These are phyloP conservation scores for Mycena rebaudengoi DNA, from an alignment of 768 basidiomycete genomes.

Conservation along the genomic window DNA sequence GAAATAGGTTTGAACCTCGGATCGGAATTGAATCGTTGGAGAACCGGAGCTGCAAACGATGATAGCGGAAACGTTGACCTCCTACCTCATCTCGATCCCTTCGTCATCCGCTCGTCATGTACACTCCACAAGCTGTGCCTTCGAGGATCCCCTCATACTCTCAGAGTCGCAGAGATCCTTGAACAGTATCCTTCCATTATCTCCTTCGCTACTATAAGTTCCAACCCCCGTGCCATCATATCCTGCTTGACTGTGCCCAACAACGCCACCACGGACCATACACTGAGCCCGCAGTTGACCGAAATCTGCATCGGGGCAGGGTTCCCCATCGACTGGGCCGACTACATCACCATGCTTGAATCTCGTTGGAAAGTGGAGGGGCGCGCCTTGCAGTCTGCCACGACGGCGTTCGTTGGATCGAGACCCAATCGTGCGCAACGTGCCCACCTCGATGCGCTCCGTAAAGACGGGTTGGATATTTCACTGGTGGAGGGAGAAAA, in stretches of 20 bases:
- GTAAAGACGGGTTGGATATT: neutral
- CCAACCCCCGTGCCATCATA: neutral
- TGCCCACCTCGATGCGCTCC: neutral
- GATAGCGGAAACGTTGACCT: neutral
- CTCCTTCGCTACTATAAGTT: neutral
- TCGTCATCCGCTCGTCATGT: neutral
- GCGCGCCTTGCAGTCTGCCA: neutral
- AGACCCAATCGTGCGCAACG: neutral
- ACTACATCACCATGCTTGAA: conserved; percentile 1
- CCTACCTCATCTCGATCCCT: neutral
- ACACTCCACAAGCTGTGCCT: neutral
- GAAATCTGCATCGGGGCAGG: neutral
- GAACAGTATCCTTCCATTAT: neutral
- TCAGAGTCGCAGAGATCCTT: neutral
- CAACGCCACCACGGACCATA: neutral
- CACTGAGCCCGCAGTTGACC: neutral
- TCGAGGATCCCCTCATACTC: neutral
- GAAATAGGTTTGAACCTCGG: neutral
- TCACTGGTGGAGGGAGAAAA: neutral
- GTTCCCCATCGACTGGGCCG: neutral
- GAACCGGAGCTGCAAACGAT: neutral
- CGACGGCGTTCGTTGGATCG: neutral
- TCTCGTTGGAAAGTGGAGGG: neutral
- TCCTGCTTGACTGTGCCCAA: neutral
- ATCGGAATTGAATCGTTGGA: neutral